Evolutionary conservation across 768 basidiomycete genomes (phyloP).

Genomic region (Paxillus rubicundulus): DNA sequence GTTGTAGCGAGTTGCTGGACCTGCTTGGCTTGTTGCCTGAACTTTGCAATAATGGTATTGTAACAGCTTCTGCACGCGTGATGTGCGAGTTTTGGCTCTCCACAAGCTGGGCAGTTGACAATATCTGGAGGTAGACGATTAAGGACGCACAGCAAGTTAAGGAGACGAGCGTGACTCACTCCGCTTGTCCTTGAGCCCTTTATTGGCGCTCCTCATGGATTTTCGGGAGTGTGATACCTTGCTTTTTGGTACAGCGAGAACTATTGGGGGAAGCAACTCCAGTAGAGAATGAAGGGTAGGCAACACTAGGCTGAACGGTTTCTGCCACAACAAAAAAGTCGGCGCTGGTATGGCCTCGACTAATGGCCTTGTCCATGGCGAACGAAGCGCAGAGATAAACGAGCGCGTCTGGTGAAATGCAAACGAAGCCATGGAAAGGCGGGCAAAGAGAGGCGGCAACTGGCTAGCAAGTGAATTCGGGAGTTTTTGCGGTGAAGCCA

Average conservation of each 20-base stretch:
- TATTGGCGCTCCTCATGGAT: constrained; percentile 92
- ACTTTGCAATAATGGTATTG: constrained; percentile 28
- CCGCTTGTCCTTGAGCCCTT: constrained; percentile 91
- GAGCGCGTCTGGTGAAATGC: constrained; percentile 34
- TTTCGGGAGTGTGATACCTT: constrained; percentile 93
- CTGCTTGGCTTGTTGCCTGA: constrained; percentile 17
- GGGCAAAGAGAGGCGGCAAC: background rate
- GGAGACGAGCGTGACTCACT: constrained; percentile 44
- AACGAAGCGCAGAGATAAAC: constrained; percentile 21
- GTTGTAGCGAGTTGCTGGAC: background rate
- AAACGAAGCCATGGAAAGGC: constrained; percentile 39
- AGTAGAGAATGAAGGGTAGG: constrained; percentile 47
- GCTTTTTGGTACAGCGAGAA: constrained; percentile 92
- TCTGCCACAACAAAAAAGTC: constrained; percentile 22
- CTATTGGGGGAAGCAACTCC: constrained; percentile 83
- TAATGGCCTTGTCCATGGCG: constrained; percentile 20
- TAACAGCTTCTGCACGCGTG: constrained; percentile 85
- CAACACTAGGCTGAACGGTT: constrained; percentile 34
- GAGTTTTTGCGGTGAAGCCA: background rate
- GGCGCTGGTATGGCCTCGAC: constrained; percentile 15
- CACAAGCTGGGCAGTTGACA: constrained; percentile 88
- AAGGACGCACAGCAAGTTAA: background rate
- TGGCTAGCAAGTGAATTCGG: background rate
- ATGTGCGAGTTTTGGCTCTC: constrained; percentile 83
- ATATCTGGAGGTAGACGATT: constrained; percentile 55